These are phyloP conservation scores for Aureobasidium sp. DNA, from an alignment of 2,329 filamentous ascomycete species.

Conservation along the genomic window DNA sequence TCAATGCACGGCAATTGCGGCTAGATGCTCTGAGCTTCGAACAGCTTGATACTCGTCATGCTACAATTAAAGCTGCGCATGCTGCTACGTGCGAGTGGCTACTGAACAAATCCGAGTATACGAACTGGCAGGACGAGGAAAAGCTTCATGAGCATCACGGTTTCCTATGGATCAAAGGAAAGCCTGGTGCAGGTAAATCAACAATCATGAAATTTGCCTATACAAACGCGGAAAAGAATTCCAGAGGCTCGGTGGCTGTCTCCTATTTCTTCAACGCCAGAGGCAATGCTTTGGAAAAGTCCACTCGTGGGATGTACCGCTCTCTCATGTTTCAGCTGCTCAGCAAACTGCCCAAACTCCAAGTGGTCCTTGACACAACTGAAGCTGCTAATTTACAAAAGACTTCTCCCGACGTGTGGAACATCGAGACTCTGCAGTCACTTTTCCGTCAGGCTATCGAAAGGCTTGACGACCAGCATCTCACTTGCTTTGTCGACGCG, in stretches of 20 bases:
- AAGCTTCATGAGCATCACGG: constrained; percentile 12
- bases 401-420: neutral
- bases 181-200: constrained; percentile 15
- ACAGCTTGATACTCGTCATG: constrained; percentile 27
- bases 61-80: constrained; percentile 31
- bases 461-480: constrained; percentile 16
- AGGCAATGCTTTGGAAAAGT: neutral
- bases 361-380: neutral
- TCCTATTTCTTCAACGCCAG: neutral
- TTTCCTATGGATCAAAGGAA: constrained; percentile 17
- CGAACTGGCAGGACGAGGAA: constrained; percentile 28
- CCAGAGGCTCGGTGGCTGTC: neutral
- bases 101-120: constrained; percentile 27
- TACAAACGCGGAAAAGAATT: neutral
- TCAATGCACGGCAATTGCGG: neutral
- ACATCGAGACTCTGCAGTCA: neutral
- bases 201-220: constrained; percentile 14
- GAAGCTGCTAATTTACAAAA: neutral
- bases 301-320: neutral
- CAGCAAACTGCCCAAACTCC: neutral
- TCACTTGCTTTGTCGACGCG: constrained; percentile 31
- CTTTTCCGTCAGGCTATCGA: neutral
- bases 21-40: neutral
- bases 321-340: neutral
- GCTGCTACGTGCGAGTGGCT: constrained; percentile 37